These are phyloP conservation scores for Leucosporidium yakuticum DNA, from an alignment of 768 basidiomycete species.

Conservation along the genomic window DNA sequence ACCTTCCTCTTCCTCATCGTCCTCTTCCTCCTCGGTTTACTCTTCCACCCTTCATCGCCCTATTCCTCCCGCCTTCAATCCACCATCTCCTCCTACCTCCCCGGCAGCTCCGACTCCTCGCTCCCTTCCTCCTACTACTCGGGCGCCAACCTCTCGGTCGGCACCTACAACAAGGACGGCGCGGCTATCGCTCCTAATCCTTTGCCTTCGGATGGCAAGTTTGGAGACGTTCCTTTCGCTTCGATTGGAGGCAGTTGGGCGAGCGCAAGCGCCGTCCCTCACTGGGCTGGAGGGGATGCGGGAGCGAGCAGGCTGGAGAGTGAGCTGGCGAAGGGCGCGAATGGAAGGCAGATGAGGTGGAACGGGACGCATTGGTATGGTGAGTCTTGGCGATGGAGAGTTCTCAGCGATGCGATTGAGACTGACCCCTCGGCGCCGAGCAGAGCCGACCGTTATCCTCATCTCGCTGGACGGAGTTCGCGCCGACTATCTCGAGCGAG, in stretches of 20 bases:
- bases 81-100: slow-evolving; percentile 12
- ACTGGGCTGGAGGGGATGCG: slow-evolving; percentile 26
- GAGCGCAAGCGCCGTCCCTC: slow-evolving; percentile 3
- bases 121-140: slow-evolving; percentile 13
- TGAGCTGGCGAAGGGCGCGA: not conserved
- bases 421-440: no score
- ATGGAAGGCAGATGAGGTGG: slow-evolving; percentile 41
- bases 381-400: no score
- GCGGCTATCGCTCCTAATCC: slow-evolving; percentile 6
- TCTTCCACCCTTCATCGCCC: slow-evolving; percentile 23
- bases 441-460: slow-evolving; percentile 67
- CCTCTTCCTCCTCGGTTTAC: slow-evolving; percentile 12
- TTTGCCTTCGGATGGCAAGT: slow-evolving; percentile 8
- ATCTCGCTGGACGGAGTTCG: slow-evolving; percentile 85
- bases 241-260: slow-evolving; percentile 8
- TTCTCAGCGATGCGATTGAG: no score
- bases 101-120: not conserved
- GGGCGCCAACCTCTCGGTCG: slow-evolving; percentile 5
- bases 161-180: slow-evolving; percentile 8
- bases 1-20: slow-evolving; percentile 8
- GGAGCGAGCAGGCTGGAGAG: slow-evolving; percentile 2
- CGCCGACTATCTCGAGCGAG: slow-evolving; percentile 79
- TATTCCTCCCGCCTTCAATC: not conserved
- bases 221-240: slow-evolving; percentile 30
- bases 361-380: slow-evolving; percentile 76